Base-by-base conservation (phyloP, 1,284 basidiomycete species). In the Apiotrichum veenhuisii region DNA sequence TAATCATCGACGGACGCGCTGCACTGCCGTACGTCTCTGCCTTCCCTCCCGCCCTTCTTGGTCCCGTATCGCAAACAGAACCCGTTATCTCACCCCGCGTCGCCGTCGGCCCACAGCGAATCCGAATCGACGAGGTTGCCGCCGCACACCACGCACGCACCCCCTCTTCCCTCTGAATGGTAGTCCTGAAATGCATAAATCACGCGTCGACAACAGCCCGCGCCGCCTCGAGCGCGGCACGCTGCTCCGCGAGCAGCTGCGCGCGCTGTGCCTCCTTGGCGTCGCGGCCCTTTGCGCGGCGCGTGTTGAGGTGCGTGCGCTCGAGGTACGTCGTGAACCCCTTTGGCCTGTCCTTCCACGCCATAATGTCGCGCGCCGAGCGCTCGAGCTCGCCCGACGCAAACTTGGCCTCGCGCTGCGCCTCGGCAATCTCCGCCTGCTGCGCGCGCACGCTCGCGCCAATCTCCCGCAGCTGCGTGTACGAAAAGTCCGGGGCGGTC, bases 261-360 rank as follows among this genome's bases (percentile, higher is more conserved):
- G 57, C 42, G 26, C 34, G 47, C 20, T 25, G 58, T 46, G 55
- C 54, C 63, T 73, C 71, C 59, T 71, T 71, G 40, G 22, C 55
- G 12, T 61, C 52, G 43, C 72, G 64, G 3, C 27, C 57, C 18
- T 49, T 57, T 20, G 45, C 45, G 47, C 65, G 65, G 41, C 73
- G 58, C 15, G 48, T 57, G 62, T 68, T 74, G 41, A 75, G 55
- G 57, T 72, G 67, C 17, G 52, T 20, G 44, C 72, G 55, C 60
- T 74, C 69, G 41, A 70, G 50, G 10, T 34, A 44, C 8, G 65
- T 69, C 15, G 71, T 69, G 30, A 71, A 27, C 18, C 68, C 68
- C 34, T 62, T 54, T n/a, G 56, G 55, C 36, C 72, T 57, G 11
- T 44, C 65, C 18, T 58, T 52, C 72, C 69, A 71, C 18, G 46